Base-by-base conservation (phyloP, 2,329 filamentous ascomycete species). In the Fusarium citri region DNA sequence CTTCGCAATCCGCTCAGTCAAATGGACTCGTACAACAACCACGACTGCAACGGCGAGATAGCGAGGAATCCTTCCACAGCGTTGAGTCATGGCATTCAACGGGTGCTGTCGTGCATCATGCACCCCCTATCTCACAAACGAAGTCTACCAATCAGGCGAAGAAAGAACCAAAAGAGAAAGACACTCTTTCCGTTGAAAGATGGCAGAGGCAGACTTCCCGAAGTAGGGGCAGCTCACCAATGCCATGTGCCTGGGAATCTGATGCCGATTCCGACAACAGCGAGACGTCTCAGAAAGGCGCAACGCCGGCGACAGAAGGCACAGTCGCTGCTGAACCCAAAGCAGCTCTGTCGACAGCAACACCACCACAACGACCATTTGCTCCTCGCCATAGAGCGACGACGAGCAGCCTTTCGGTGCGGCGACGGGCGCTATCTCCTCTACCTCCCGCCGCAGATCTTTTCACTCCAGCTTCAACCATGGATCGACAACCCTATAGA, bases 381-480 rank as follows among this genome's bases (percentile, higher is more conserved):
- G 60, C 58, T 37, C 57, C 67, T n/a, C 66, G 60, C 14, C 75
- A 72, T 51, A 65, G 74, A 53, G 63, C 74, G 22, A 76, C 74
- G 5, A 76, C 69, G 11, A 72, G 73, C 28, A 73, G 72, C 31
- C 73, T 74, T 30, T 76, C 74, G 12, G 74, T 76, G 31, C 56
- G 72, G 22, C 61, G 65, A 42, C 86, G 88, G 40, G 86, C 86
- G 11, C 82, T 92, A 10, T 91, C 91, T 0, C 90, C 91, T 0
- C 84, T 94, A 66, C 91, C 92, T 5, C 86, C 90, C 2, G 83
- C 90, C 0, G 89, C 90, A 9, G 91, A 90, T 63, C 80, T 94
- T 12, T 89, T 91, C 28, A 67, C 71, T 16, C 74, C 74, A 74
- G 84, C 86, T 8, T 86, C 88, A 7, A 67, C 65, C 78, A 81